Evolutionary conservation across 2,329 filamentous ascomycete genomes (phyloP).

Genomic region (Hypoxylon sp.): DNA sequence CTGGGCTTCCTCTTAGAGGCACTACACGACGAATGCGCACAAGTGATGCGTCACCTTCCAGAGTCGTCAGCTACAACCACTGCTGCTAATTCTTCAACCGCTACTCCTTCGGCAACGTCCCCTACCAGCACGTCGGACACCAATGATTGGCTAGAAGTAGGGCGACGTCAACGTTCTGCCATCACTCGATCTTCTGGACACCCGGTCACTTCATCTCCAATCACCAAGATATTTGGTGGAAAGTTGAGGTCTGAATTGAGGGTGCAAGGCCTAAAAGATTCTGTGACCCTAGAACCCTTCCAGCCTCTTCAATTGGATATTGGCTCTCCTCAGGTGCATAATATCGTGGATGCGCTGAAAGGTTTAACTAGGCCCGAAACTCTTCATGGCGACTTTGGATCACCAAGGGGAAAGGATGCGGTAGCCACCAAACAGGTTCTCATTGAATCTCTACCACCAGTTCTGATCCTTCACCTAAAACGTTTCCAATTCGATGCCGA

Average conservation of each 20-base stretch:
- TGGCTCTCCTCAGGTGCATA: conserved; percentile 85
- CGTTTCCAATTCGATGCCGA: conserved; percentile 95
- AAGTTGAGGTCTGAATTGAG: conserved; percentile 90
- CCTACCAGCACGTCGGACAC: conserved; percentile 61
- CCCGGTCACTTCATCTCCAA: conserved; percentile 80
- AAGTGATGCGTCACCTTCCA: conserved; percentile 75
- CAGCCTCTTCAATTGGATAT: conserved; percentile 97
- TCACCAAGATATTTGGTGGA: conserved; percentile 95
- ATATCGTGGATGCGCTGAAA: conserved; percentile 91
- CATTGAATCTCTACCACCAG: conserved; percentile 90
- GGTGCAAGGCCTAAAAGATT: conserved; percentile 88
- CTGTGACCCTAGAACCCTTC: conserved; percentile 93
- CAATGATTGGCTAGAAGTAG: conserved; percentile 94
- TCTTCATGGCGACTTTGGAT: conserved; percentile 87
- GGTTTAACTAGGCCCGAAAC: conserved; percentile 87
- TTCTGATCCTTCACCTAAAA: conserved; percentile 95
- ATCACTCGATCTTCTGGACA: conserved; percentile 88
- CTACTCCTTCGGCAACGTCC: conserved; percentile 56
- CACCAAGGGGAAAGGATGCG: conserved; percentile 81
- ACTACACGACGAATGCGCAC: conserved; percentile 91
- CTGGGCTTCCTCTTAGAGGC: conserved; percentile 92
- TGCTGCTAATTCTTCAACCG: conserved; percentile 54
- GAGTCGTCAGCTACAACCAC: conserved; percentile 47
- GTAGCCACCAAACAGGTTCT: conserved; percentile 93
- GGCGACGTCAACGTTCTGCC: conserved; percentile 88